Evolutionary conservation across 2,329 filamentous ascomycete species (phyloP), one percentile per base, ranked within the genome.

Genomic region (Monilinia fructicola): DNA sequence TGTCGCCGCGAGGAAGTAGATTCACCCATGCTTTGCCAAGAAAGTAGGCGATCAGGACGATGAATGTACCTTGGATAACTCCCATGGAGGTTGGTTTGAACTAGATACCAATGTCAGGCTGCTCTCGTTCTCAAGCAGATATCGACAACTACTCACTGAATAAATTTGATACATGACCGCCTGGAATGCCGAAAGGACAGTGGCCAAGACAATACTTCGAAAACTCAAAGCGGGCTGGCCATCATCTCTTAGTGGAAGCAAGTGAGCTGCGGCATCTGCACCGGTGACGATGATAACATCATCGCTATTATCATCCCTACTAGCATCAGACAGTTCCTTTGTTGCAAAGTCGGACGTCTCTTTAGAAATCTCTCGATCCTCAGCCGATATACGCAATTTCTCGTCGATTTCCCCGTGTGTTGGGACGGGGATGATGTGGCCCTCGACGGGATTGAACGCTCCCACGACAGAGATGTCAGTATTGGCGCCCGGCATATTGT

Each of bases 131-230:
- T 23, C 44, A 10, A 21, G 4, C 71, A 69, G 26, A 26, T 11
- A n/a, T 9, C 4, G 12, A 21, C 12, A 9, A 65, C 21, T 54
- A 71, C 78, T 73, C 66, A 84, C 83, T 18, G 73, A 74, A 69
- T 86, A 86, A 55, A 86, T 85, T 72, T 85, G 83, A 61, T 76
- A 78, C 81, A 86, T 84, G 54, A 83, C 80, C 31, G 83, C 81
- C 69, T 85, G 83, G 70, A 86, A 86, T 14, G 78, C 80, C 0
- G 83, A 78, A 4, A 86, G 78, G 2, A 73, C 69, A 0, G 82
- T 81, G 2, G 83, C 81, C 56, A 87, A 69, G 48, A 86, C 71
- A 6, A 87, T 67, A 61, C 81, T 80, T 50, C 84, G 82, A 67
- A 86, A 83, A 0, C 83, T 86, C 69, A 87, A 71, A 3, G 82